Percentiles rank a stretch among this genome's conserved stretches.
Evolutionary conservation across 2,329 filamentous ascomycete species (phyloP).

Genomic region (Calonectria montana): DNA sequence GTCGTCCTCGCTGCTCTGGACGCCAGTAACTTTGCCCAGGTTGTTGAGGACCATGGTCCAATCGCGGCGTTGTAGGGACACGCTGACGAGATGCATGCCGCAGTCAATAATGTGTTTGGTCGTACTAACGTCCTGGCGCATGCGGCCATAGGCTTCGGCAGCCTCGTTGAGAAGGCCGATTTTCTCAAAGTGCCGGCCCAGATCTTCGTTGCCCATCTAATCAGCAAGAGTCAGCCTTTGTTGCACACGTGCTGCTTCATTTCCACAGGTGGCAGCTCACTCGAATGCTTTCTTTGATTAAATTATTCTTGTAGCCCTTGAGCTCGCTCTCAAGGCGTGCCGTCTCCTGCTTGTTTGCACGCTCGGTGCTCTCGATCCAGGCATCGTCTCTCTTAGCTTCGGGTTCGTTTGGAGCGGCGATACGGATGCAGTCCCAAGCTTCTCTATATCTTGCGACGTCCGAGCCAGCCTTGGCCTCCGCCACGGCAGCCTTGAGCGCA

Average conservation of each 20-base stretch:
- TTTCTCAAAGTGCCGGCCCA: conserved; percentile 84
- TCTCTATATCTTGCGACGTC: conserved; percentile 79
- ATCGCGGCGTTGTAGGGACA: conserved; percentile 80
- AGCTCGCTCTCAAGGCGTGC: conserved; percentile 85
- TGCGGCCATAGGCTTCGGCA: conserved; percentile 81
- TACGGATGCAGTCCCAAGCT: conserved; percentile 72
- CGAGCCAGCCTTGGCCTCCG: conserved; percentile 79
- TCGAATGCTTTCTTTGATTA: conserved; percentile 96
- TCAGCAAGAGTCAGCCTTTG: conserved; percentile 21
- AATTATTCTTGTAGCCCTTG: conserved; percentile 94
- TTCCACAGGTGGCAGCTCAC: conserved; percentile 57
- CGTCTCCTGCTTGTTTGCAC: conserved; percentile 76
- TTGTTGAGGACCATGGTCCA: conserved; percentile 76
- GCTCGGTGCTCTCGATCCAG: conserved; percentile 80
- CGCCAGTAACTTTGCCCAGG: conserved; percentile 71
- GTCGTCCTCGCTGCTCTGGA: conserved; percentile 60
- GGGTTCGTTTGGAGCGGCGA: conserved; percentile 73
- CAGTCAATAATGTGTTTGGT: conserved; percentile 87
- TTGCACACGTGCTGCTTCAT: background rate
- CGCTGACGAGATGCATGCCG: conserved; percentile 80
- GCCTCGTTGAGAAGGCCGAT: conserved; percentile 81
- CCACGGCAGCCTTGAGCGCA: conserved; percentile 81
- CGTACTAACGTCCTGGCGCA: conserved; percentile 91
- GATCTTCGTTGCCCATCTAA: conserved; percentile 94
- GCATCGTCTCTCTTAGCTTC: conserved; percentile 74